Conservation (phyloP, 2,329 filamentous ascomycete genomes). For the Leptosphaerulina australis region DNA sequence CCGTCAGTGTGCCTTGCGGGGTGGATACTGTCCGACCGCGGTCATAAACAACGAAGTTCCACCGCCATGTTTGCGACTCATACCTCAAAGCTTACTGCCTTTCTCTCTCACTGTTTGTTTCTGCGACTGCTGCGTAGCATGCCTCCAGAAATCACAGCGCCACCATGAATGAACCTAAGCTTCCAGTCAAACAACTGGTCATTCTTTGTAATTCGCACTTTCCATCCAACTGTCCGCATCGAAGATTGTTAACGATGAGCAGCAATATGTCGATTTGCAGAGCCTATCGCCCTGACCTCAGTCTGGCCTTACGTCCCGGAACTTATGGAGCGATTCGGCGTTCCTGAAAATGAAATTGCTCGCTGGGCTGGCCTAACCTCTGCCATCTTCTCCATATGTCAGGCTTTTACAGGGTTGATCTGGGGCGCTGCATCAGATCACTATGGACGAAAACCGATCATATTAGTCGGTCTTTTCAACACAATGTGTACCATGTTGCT, state of each 20-base stretch:
- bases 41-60: constrained; percentile 9
- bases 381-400: constrained; percentile 75
- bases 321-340: constrained; percentile 50
- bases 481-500: constrained; percentile 82
- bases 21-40: constrained; percentile 10
- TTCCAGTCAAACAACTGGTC: constrained; percentile 50
- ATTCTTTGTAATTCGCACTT: constrained; percentile 43
- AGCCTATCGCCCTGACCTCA: constrained; percentile 90
- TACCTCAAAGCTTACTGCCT: neutral
- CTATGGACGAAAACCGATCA: constrained; percentile 82
- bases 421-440: constrained; percentile 86
- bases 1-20: constrained; percentile 24
- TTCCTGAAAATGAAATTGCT: constrained; percentile 50
- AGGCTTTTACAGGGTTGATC: constrained; percentile 83
- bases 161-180: constrained; percentile 46
- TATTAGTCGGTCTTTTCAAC: constrained; percentile 73
- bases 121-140: constrained; percentile 14
- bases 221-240: neutral
- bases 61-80: constrained; percentile 16
- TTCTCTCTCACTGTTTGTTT: neutral
- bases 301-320: constrained; percentile 91
- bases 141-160: constrained; percentile 9
- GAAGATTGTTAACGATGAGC: constrained; percentile 18
- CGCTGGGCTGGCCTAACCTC: constrained; percentile 86
- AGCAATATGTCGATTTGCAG: constrained; percentile 92